Evolutionary conservation across 2,329 filamentous ascomycete species (phyloP), one percentile per base, ranked within the genome.

Genomic region (Zasmidium citrigriseum): DNA sequence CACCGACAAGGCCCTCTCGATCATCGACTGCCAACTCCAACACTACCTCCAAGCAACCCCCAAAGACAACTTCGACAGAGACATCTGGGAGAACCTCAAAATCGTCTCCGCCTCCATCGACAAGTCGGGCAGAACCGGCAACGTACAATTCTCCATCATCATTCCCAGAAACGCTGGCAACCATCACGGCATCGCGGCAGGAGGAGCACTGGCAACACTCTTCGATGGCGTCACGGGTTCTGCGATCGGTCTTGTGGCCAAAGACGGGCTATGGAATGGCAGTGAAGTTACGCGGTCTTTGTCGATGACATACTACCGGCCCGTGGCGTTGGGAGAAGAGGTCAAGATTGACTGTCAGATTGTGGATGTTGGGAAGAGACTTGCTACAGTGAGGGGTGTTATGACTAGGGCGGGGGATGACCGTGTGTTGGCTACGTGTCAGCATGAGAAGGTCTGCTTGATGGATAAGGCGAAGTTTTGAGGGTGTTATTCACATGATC

Each of bases 301-400:
- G 57, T 79, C 75, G 62, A 78, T 78, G 51, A 77, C 72, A 3
- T 81, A 80, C 59, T 63, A 80, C 47, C 67, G 76, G 11, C 77
- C 77, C 7, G 73, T 75, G 20, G 65, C 69, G 3, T 66, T 75
- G 51, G 78, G 76, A 1, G 63, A 74, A 50, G 71, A 71, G 52
- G 55, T 79, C 12, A 65, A 69, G 22, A 68, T 79, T 23, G 75
- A 78, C 62, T 74, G 74, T 58, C 72, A 77, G 65, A 72, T 79
- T 4, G 72, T 79, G 47, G 71, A 77, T 65, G 64, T 76, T 41
- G 78, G 78, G 10, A 76, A 75, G 67, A 69, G 69, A 14, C 64
- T 78, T 59, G 77, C 73, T 1, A 64, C 75, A 2, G 67, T 73
- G 10, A 72, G 66, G 56, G 78, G 75, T 1, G 66, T 71, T n/a